Conservation (phyloP, 2,329 filamentous ascomycete genomes). For the Trichoderma breve region DNA sequence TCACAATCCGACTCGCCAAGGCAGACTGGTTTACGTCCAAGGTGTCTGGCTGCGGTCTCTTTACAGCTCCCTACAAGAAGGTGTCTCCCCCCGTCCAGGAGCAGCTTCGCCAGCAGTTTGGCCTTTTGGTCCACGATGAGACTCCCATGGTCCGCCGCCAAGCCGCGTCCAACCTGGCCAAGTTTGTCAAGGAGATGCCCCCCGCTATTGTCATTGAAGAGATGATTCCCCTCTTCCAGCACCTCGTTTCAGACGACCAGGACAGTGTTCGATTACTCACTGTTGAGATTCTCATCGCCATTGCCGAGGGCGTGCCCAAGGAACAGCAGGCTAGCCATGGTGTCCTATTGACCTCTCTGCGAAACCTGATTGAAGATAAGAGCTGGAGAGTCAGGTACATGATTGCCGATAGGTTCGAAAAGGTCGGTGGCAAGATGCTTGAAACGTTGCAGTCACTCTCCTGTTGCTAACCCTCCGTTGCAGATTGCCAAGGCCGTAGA, state of each 20-base stretch:
- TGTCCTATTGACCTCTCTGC: constrained; percentile 82
- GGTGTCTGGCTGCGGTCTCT: constrained; percentile 94
- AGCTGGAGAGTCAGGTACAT: constrained; percentile 99
- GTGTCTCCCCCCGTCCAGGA: constrained; percentile 86
- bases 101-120: constrained; percentile 86
- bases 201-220: constrained; percentile 89
- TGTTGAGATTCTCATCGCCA: constrained; percentile 92
- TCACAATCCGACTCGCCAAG: constrained; percentile 93
- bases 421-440: constrained; percentile 52
- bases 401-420: constrained; percentile 98
- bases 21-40: constrained; percentile 99
- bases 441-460: not conserved
- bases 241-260: constrained; percentile 93
- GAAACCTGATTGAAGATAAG: constrained; percentile 96
- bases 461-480: not conserved
- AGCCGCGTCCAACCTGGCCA: constrained; percentile 91
- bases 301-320: constrained; percentile 95
- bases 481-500: constrained; percentile 98
- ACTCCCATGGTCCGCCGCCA: constrained; percentile 98
- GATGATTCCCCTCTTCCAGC: constrained; percentile 98
- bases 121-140: constrained; percentile 92
- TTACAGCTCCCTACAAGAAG: constrained; percentile 89
- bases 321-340: constrained; percentile 97
- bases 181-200: constrained; percentile 97
- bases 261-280: constrained; percentile 95